Conservation (phyloP, 2,329 filamentous ascomycete genomes). For the Ceratocystis harringtonii region DNA sequence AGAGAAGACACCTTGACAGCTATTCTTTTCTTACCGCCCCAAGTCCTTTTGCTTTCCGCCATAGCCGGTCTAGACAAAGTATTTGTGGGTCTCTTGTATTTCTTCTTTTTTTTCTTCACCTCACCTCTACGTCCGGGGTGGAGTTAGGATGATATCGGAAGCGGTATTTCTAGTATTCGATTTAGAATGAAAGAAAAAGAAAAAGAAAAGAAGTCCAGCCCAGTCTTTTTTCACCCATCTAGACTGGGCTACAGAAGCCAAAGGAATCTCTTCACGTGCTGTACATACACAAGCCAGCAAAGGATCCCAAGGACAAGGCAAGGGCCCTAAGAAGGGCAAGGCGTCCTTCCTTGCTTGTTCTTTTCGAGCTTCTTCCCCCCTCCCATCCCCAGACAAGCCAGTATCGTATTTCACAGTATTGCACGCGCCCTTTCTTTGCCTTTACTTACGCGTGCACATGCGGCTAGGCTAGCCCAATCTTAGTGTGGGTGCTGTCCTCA, state of each 20-base stretch:
- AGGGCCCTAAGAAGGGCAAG: too few relatives aligned
- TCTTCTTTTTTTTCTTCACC: background rate
- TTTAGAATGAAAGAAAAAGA: background rate
- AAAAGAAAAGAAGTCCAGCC: background rate
- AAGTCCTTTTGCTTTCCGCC: background rate
- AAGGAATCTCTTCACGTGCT: background rate
- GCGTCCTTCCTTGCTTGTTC: too few relatives aligned
- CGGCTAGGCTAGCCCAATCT: too few relatives aligned
- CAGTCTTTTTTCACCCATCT: background rate
- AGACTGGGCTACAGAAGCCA: background rate
- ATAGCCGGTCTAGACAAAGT: background rate
- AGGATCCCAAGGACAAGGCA: too few relatives aligned
- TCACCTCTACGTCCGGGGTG: background rate
- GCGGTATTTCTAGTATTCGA: background rate
- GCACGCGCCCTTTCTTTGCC: too few relatives aligned
- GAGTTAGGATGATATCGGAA: slow-evolving; percentile 12
- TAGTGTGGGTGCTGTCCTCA: background rate
- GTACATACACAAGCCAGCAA: too few relatives aligned
- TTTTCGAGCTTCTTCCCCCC: too few relatives aligned
- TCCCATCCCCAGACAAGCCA: too few relatives aligned
- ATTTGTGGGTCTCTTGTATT: background rate
- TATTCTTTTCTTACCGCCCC: background rate
- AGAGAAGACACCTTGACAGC: background rate
- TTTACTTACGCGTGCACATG: too few relatives aligned
- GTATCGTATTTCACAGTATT: too few relatives aligned